Base-by-base conservation (phyloP, 2,329 filamentous ascomycete species). In the Ascochyta viciae-villosae region DNA sequence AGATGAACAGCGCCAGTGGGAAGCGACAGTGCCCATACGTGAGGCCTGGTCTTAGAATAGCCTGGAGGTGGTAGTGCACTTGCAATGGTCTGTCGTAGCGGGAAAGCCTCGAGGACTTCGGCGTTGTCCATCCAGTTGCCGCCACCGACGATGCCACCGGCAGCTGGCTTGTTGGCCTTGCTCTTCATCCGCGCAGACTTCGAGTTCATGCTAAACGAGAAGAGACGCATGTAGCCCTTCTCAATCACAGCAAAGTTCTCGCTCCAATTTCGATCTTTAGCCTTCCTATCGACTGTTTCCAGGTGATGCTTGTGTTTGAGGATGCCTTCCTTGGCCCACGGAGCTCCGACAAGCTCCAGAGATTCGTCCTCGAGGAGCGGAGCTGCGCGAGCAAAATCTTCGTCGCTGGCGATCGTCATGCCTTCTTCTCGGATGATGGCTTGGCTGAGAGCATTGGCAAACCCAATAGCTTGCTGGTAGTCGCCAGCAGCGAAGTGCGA, bases 51-150 rank as follows among this genome's bases (percentile, higher is more conserved):
- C 69, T 96, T 92, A 31, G 92, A 97, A 76, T 98, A 98, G 10
- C 95, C 95, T 0, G 95, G 94, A 0, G 92, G 85, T 8, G 95
- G 95, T 13, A 99, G 84, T 0, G 90, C 87, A 52, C 92, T 96
- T 10, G 95, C 95, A 62, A 98, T 90, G 0, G 93, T 96, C 74
- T 98, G 93, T 19, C 93, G 87, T 7, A 99, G 85, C 39, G 90
- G 87, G 75, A 97, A 98, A 19, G 89, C 89, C 66, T 91, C 93
- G 9, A 97, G 82, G 62, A 88, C 91, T 62, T 96, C 92, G 5
- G 95, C 95, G 71, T 96, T 98, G 65, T 97, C 93, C 75, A 94
- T 94, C 95, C 95, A 99, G 75, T 99, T 98, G 23, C 95, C 95
- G 58, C 95, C 95, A 63, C 95, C 95, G 2, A 98, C 95, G 6